A percentile compares a stretch with the other conserved stretches of the same genome.
Evolutionary conservation across 345 rosid genomes (phyloP).

Genomic region (Eucalyptus victrix): DNA sequence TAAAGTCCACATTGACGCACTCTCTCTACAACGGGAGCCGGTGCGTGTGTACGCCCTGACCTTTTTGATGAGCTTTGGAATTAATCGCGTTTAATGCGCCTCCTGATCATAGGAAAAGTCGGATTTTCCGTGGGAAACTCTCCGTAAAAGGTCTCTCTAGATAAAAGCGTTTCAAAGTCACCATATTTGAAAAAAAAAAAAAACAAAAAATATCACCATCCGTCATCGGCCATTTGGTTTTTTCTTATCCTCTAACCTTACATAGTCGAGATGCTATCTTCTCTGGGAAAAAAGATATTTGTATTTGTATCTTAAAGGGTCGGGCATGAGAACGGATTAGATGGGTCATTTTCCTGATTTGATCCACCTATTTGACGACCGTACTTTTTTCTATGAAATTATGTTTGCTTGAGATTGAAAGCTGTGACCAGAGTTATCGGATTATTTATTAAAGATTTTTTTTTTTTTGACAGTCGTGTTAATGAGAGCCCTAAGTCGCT

Average conservation of each 20-base stretch:
- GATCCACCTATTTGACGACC: neutral
- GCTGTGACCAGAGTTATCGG: too few species aligned
- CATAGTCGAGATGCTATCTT: neutral
- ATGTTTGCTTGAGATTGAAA: neutral
- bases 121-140: neutral
- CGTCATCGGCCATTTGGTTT: fast-evolving
- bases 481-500: neutral
- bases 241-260: neutral
- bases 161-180: neutral
- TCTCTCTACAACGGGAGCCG: neutral
- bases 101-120: neutral
- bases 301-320: too few species aligned
- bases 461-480: too few species aligned
- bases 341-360: fast-evolving
- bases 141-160: neutral
- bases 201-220: neutral
- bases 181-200: neutral
- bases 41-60: neutral
- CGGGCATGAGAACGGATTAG: fast-evolving
- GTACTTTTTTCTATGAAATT: too few species aligned
- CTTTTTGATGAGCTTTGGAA: neutral
- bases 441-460: too few species aligned
- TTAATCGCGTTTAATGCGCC: neutral
- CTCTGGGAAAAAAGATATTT: neutral
- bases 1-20: too few species aligned